Evolutionary conservation across 2,329 filamentous ascomycete genomes (phyloP).

Genomic region (Fusarium mexicanum): DNA sequence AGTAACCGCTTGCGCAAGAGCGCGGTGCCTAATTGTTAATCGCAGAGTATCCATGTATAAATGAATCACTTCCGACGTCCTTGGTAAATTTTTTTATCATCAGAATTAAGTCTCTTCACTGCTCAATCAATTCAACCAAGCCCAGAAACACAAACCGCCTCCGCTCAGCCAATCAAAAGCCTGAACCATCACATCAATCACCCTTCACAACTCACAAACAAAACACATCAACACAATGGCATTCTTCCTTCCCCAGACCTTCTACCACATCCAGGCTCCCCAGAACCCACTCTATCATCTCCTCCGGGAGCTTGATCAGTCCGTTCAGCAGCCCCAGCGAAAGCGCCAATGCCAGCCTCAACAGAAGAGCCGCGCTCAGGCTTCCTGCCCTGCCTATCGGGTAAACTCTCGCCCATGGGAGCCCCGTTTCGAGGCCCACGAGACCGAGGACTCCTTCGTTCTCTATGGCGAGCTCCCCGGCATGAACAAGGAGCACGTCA

Average conservation of each 20-base stretch:
- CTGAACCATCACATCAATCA: background rate
- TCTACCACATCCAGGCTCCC: slow-evolving; percentile 8
- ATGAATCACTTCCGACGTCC: background rate
- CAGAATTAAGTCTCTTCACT: background rate
- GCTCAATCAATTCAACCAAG: background rate
- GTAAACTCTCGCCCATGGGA: slow-evolving; percentile 6
- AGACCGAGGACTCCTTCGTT: slow-evolving; percentile 67
- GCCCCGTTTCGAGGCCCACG: slow-evolving; percentile 5
- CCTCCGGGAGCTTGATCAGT: slow-evolving; percentile 20
- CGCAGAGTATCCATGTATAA: background rate
- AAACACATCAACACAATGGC: slow-evolving; percentile 9
- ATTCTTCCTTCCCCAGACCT: slow-evolving; percentile 21
- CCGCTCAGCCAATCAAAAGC: background rate
- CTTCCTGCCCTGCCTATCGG: background rate
- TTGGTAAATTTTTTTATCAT: background rate
- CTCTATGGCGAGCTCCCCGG: slow-evolving; percentile 81
- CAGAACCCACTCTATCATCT: slow-evolving; percentile 19
- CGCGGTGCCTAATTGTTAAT: background rate
- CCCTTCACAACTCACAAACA: background rate
- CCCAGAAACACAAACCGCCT: background rate
- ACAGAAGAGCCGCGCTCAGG: slow-evolving; percentile 37
- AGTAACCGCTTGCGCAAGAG: slow-evolving; percentile 14
- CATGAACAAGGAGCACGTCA: slow-evolving; percentile 74
- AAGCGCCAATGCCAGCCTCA: slow-evolving; percentile 20
- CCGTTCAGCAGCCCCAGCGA: slow-evolving; percentile 18